These are phyloP conservation scores for Verticillium klebahnii DNA, from an alignment of 2,329 filamentous ascomycete genomes.

Conservation along the genomic window DNA sequence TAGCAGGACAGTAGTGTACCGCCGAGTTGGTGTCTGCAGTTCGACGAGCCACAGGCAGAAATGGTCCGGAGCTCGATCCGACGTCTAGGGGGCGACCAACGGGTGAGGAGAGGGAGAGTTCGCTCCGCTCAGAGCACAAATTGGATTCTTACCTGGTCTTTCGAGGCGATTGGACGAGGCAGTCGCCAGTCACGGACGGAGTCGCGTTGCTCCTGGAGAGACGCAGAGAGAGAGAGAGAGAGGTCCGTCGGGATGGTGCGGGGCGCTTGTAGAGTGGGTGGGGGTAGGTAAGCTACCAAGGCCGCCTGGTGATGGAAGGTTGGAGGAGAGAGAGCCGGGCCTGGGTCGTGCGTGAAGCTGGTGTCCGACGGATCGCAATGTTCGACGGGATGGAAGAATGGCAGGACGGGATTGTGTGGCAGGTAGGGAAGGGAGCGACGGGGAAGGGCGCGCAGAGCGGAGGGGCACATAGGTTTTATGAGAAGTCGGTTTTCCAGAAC, in stretches of 20 bases:
- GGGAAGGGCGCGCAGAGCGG: neutral
- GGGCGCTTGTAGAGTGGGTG: too few relatives aligned
- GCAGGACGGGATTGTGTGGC: neutral
- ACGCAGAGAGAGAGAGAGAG: too few relatives aligned
- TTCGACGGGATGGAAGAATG: neutral
- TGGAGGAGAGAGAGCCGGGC: neutral
- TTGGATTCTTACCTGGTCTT: neutral
- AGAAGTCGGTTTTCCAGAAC: neutral
- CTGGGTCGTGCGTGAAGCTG: neutral
- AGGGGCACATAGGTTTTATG: neutral
- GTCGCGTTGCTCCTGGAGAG: too few relatives aligned
- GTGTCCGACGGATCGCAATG: neutral
- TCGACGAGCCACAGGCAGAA: neutral
- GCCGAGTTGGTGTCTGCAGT: too few relatives aligned
- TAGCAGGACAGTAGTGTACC: too few relatives aligned
- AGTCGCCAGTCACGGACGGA: too few relatives aligned
- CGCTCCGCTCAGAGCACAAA: neutral
- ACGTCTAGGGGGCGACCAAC: neutral
- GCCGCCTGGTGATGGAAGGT: neutral
- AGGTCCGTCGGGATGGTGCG: too few relatives aligned
- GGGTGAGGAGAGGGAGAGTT: too few relatives aligned
- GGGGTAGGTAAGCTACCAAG: too few relatives aligned
- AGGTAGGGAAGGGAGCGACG: neutral
- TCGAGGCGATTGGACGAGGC: too few relatives aligned
- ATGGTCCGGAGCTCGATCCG: neutral